Conservation (phyloP, 495 filamentous ascomycete species). For the Gamarada debralockiae region DNA sequence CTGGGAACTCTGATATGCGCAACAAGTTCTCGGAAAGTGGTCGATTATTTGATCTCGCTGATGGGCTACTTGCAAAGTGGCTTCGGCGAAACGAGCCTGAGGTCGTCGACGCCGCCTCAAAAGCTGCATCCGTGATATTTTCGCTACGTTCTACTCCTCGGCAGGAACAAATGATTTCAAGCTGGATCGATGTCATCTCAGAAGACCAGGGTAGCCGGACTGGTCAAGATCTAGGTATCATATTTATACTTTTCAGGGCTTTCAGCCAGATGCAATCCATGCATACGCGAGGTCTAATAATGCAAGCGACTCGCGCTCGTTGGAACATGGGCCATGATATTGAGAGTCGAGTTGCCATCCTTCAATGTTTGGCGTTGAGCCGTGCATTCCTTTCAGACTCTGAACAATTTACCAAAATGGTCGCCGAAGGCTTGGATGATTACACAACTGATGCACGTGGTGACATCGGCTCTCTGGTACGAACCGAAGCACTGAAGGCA, state of each 20-base stretch:
- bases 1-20: neutral
- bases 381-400: neutral
- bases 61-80: conserved; percentile 38
- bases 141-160: conserved; percentile 26
- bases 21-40: neutral
- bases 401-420: conserved; percentile 32
- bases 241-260: neutral
- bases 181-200: neutral
- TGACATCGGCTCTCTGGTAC: conserved; percentile 81
- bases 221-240: conserved; percentile 1
- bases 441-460: conserved; percentile 84
- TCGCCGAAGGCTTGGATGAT: conserved; percentile 65
- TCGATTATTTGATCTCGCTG: conserved; percentile 32
- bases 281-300: conserved; percentile 3
- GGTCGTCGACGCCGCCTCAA: conserved; percentile 43
- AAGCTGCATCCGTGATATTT: conserved; percentile 40
- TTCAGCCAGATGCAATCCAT: neutral
- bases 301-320: conserved; percentile 12
- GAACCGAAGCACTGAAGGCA: conserved; percentile 71
- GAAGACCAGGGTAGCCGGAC: neutral
- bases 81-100: conserved; percentile 43
- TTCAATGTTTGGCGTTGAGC: neutral
- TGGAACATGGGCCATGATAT: conserved; percentile 44
- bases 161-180: neutral
- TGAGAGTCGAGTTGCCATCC: conserved; percentile 40